These are phyloP conservation scores for Lactifluus subvellereus DNA, from an alignment of 768 basidiomycete species.

Conservation along the genomic window DNA sequence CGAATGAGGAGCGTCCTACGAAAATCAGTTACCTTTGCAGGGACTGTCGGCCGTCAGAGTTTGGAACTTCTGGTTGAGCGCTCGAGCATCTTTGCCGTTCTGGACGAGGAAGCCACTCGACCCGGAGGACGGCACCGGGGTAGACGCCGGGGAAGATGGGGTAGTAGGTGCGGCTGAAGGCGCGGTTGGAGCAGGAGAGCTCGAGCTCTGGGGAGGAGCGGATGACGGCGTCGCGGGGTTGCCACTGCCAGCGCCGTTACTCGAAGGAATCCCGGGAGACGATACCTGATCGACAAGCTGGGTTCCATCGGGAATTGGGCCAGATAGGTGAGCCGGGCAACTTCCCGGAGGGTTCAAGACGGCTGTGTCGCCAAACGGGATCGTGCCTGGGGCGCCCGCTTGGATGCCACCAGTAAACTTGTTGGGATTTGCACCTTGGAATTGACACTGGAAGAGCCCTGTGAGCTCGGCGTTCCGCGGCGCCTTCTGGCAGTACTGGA, in stretches of 20 bases:
- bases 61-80: constrained; percentile 34
- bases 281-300: constrained; percentile 37
- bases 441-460: constrained; percentile 57
- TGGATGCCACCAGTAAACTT: constrained; percentile 41
- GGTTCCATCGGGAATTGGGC: constrained; percentile 44
- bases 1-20: not conserved
- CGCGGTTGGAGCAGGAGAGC: not conserved
- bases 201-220: not conserved
- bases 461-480: constrained; percentile 47
- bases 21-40: constrained; percentile 30
- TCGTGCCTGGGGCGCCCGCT: constrained; percentile 44
- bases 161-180: constrained; percentile 2
- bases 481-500: constrained; percentile 50
- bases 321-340: constrained; percentile 44
- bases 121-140: not conserved
- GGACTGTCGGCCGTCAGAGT: constrained; percentile 28
- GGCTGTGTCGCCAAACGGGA: constrained; percentile 43
- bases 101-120: constrained; percentile 24
- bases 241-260: not conserved
- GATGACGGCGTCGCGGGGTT: constrained; percentile 14
- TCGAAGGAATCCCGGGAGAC: constrained; percentile 31
- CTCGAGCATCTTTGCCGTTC: constrained; percentile 36
- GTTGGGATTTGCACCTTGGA: constrained; percentile 39
- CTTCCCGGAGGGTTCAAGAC: constrained; percentile 43
- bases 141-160: not conserved